Base-by-base conservation (phyloP, 2,329 filamentous ascomycete genomes). In the Pseudonectria foliicola region DNA sequence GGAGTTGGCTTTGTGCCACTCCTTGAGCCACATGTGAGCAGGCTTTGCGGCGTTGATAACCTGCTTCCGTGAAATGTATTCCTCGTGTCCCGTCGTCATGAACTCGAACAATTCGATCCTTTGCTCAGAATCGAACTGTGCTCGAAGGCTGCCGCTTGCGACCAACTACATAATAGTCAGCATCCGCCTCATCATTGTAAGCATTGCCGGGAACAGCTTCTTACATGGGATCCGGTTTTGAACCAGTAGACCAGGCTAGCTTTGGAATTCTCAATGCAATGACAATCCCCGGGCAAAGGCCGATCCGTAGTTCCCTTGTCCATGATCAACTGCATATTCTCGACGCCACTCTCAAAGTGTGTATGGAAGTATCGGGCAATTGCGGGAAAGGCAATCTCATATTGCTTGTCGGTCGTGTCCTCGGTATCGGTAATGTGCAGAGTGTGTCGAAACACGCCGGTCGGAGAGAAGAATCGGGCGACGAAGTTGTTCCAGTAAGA, bases 201-300 rank as follows among this genome's bases (percentile, higher is more conserved):
- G 10, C 10, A 13, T 6, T 18, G 16, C 13, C 18, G 5, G 18
- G 8, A 11, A 12, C 7, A 10, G 30, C 69, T 21, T 21, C 77
- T 61, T 70, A 90, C 85, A 56, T 92, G 87, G 40, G 82, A 84
- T 34, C 82, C 83, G 43, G 83, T 86, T 33, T 84, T 77, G 53
- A 90, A 95, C 76, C 85, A 93, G 56, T 95, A 93, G 5, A 92
- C 82, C 38, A 96, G 77, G 52, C 79, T 92, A 16, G 87, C 80
- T 50, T 79, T 84, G 15, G 67, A 66, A 53, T 85, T 87, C 48
- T 86, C 82, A 14, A 95, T 81, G 48, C 80, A 80, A 50, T 84
- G 79, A 29, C 77, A 77, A 31, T 81, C 78, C 37, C 73, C 75
- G 2, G 73, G 68, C 25, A 84, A 58, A 8, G 69, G 62, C 33